These are phyloP conservation scores for Triticum dicoccoides DNA, from an alignment of 176 grass and related monocot species.

Conservation along the genomic window DNA sequence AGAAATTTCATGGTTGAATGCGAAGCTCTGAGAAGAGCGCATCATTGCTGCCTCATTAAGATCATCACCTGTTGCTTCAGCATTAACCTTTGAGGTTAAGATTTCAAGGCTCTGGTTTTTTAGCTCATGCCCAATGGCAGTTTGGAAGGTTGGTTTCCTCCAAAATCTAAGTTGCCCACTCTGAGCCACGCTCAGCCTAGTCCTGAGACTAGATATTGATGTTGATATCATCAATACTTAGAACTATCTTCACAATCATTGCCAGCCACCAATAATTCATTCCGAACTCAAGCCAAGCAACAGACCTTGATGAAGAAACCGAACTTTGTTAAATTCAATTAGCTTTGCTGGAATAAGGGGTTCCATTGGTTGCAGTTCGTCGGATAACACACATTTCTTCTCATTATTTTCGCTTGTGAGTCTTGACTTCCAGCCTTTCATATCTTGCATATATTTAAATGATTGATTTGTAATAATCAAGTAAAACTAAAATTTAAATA, in stretches of 20 bases:
- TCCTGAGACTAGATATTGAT: background rate
- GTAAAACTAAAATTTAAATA: background rate
- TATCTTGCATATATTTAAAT: background rate
- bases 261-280: slow-evolving; percentile 37
- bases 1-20: slow-evolving; percentile 31
- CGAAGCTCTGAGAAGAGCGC: slow-evolving; percentile 10
- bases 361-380: slow-evolving; percentile 40
- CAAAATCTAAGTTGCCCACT: background rate
- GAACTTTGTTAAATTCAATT: background rate
- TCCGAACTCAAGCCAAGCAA: slow-evolving; percentile 55
- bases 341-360: slow-evolving; percentile 28
- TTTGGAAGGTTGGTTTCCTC: slow-evolving; percentile 26
- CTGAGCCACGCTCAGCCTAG: background rate
- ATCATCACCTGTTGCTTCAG: slow-evolving; percentile 29
- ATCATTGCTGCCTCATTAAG: slow-evolving; percentile 20
- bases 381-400: slow-evolving; percentile 15
- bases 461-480: background rate
- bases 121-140: slow-evolving; percentile 30
- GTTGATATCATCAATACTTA: background rate
- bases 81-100: background rate
- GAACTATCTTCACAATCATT: slow-evolving; percentile 22
- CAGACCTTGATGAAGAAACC: slow-evolving; percentile 36
- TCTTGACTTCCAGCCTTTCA: background rate
- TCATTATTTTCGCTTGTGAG: background rate
- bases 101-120: background rate